Evolutionary conservation across 139 green algal genomes (phyloP).

Genomic region (Zygnema circumcarinatum): DNA sequence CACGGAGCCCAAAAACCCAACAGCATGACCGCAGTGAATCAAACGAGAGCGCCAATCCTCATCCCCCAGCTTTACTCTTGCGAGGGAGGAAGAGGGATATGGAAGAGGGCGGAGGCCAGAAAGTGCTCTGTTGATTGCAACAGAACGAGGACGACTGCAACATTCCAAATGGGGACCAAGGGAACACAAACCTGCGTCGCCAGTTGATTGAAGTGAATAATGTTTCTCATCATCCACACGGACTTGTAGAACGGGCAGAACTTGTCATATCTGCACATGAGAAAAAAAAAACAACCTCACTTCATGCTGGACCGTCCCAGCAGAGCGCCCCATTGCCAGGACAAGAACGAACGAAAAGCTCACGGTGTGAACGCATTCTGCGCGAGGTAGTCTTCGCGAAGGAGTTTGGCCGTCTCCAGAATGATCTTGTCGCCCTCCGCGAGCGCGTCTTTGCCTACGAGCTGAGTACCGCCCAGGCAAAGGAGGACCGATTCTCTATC

Average conservation of each 20-base stretch:
- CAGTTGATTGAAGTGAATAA: conserved; percentile 82
- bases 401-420: conserved; percentile 93
- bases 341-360: conserved; percentile 1
- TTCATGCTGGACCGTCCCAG: background rate
- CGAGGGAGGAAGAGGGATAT: background rate
- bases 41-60: too few species aligned
- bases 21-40: background rate
- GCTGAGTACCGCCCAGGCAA: conserved; percentile 50
- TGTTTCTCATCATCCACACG: conserved; percentile 97
- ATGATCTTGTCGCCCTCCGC: conserved; percentile 97
- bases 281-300: too few species aligned
- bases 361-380: conserved; percentile 96
- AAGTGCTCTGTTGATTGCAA: background rate
- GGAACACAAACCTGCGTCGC: conserved; percentile 68
- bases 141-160: too few species aligned
- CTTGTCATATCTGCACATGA: conserved; percentile 85
- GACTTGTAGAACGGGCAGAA: conserved; percentile 99
- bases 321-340: background rate
- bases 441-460: conserved; percentile 98
- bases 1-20: background rate
- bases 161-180: too few species aligned
- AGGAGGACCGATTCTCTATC: background rate
- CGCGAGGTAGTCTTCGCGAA: conserved; percentile 99
- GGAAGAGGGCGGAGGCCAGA: background rate
- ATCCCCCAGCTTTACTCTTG: too few species aligned